Conservation (phyloP, 2,329 filamentous ascomycete genomes). For the Botrytis tulipae region DNA sequence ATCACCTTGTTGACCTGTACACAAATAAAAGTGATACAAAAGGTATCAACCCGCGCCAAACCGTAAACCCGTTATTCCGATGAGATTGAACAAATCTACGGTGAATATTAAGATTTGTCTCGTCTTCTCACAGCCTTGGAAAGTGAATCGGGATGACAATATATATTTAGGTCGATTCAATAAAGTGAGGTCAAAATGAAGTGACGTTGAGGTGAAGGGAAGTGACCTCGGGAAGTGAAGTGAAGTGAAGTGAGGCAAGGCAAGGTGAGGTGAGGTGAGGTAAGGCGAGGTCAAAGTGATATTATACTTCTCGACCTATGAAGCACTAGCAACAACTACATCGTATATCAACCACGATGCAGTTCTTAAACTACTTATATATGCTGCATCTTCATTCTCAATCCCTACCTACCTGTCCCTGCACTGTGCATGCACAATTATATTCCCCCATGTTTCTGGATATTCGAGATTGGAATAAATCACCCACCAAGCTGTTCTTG, state of each 20-base stretch:
- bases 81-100: not conserved
- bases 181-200: not conserved
- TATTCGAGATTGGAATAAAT: not conserved
- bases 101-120: not conserved
- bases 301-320: not conserved
- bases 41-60: slow-evolving; percentile 2
- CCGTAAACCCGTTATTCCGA: not conserved
- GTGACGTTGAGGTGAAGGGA: not conserved
- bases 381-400: not conserved
- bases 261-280: not conserved
- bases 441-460: not conserved
- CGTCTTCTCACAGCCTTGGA: not conserved
- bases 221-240: too few species aligned
- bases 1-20: slow-evolving; percentile 3
- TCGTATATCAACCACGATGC: not conserved
- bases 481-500: not conserved
- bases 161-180: too few species aligned
- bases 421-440: not conserved
- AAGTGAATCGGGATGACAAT: not conserved
- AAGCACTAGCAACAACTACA: not conserved
- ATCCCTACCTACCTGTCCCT: not conserved
- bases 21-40: not conserved
- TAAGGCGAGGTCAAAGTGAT: not conserved
- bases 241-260: not conserved
- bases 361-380: not conserved